Evolutionary conservation across 2,329 filamentous ascomycete genomes (phyloP).

Genomic region (Xylaria polymorpha): DNA sequence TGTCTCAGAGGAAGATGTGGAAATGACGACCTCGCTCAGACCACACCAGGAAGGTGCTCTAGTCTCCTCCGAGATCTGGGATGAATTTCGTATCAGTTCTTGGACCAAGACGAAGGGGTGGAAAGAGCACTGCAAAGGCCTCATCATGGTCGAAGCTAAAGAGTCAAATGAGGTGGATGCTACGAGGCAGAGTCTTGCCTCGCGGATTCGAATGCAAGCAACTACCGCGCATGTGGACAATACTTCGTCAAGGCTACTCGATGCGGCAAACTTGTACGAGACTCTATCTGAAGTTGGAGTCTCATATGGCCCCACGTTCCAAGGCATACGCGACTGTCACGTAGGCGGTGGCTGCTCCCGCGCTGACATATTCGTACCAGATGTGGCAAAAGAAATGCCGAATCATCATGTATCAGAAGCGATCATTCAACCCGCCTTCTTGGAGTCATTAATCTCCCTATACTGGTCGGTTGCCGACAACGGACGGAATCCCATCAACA

Average conservation of each 20-base stretch:
- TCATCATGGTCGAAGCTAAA: slow-evolving; percentile 56
- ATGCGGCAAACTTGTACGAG: slow-evolving; percentile 58
- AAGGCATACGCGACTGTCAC: slow-evolving; percentile 60
- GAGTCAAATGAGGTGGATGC: slow-evolving; percentile 57
- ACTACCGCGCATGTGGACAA: slow-evolving; percentile 48
- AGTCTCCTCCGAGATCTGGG: slow-evolving; percentile 60
- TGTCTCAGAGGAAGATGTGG: slow-evolving; percentile 60
- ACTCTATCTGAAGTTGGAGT: slow-evolving; percentile 59
- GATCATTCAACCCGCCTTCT: slow-evolving; percentile 54
- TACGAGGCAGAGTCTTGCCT: slow-evolving; percentile 47
- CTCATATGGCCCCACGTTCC: slow-evolving; percentile 63
- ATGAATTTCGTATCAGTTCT: slow-evolving; percentile 68
- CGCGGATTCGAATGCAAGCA: slow-evolving; percentile 48
- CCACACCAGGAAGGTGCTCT: slow-evolving; percentile 56
- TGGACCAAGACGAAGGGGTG: slow-evolving; percentile 64
- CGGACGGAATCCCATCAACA: slow-evolving; percentile 48
- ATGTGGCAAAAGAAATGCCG: slow-evolving; percentile 56
- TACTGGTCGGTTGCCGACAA: slow-evolving; percentile 56
- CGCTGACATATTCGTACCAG: slow-evolving; percentile 52
- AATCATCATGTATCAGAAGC: slow-evolving; percentile 50
- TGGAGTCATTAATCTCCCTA: slow-evolving; percentile 56
- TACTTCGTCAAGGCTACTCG: slow-evolving; percentile 47
- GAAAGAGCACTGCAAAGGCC: slow-evolving; percentile 69
- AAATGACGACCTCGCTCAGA: slow-evolving; percentile 62
- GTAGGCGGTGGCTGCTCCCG: slow-evolving; percentile 52